phyloP scores from a whole-genome alignment of 176 grass and related monocot species.

The Triticum monococcum region DNA sequence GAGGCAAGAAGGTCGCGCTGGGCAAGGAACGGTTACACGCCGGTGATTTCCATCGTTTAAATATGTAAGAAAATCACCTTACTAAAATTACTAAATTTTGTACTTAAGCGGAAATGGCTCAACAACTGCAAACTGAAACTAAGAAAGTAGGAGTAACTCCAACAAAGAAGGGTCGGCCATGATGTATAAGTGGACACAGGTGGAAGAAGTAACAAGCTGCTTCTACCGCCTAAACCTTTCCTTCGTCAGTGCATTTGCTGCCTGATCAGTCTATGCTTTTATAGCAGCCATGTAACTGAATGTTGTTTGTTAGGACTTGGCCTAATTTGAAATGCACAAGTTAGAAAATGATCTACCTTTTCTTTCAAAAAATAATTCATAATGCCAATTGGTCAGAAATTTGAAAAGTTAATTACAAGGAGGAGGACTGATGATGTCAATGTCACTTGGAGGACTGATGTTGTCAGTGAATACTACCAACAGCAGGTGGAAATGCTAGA shows the following conservation, averaged over 20 bases:
- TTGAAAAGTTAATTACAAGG: neutral
- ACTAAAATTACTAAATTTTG: neutral
- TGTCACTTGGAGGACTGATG: constrained; percentile 29
- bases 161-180: neutral
- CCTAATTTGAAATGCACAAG: no score
- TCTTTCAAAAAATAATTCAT: neutral
- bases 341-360: no score
- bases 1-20: neutral
- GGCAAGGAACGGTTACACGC: neutral
- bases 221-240: neutral
- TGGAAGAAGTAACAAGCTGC: neutral
- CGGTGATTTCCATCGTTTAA: neutral
- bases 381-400: neutral
- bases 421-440: neutral
- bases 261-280: no score
- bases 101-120: neutral
- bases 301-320: no score
- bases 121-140: neutral
- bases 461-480: constrained; percentile 65
- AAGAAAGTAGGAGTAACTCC: neutral
- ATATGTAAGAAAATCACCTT: neutral
- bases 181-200: neutral
- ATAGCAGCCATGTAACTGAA: no score
- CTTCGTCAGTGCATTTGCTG: no score
- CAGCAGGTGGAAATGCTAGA: constrained; percentile 96